phyloP scores from a whole-genome alignment of 345 rosid genomes.

The Sonneratia caseolaris region DNA sequence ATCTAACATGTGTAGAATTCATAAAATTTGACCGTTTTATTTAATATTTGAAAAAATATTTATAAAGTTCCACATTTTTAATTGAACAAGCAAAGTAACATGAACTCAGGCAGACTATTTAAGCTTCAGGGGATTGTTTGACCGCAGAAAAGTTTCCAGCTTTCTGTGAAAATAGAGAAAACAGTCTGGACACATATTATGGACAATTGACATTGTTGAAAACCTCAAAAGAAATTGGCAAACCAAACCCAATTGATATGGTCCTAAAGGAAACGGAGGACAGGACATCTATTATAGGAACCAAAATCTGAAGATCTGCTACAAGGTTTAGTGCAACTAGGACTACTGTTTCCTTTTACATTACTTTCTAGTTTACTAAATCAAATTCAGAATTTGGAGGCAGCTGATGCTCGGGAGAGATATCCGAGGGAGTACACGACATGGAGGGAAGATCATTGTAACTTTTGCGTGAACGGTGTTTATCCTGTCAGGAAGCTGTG shows the following conservation, averaged over 20 bases:
- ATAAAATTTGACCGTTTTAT: too few relatives aligned
- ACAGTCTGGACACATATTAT: neutral
- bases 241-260: neutral
- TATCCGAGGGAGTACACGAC: slow-evolving; percentile 40
- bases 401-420: slow-evolving; percentile 50
- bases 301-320: neutral
- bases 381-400: slow-evolving; percentile 50
- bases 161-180: neutral
- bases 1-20: neutral
- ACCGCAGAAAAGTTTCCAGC: neutral
- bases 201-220: neutral
- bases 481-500: slow-evolving; percentile 46
- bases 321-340: neutral
- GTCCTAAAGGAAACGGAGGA: too few relatives aligned
- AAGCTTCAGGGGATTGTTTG: neutral
- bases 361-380: slow-evolving; percentile 19
- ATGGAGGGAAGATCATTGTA: slow-evolving; percentile 60
- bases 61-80: neutral
- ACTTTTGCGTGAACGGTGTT: slow-evolving; percentile 46
- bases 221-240: neutral
- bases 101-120: neutral
- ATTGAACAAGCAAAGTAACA: neutral
- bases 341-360: neutral
- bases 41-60: too few relatives aligned
- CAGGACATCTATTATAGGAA: neutral